A percentile compares a stretch with the other conserved stretches of the same genome.
These are phyloP conservation scores for Hymenochaete sp. DNA, from an alignment of 1,284 basidiomycete genomes.

Conservation along the genomic window DNA sequence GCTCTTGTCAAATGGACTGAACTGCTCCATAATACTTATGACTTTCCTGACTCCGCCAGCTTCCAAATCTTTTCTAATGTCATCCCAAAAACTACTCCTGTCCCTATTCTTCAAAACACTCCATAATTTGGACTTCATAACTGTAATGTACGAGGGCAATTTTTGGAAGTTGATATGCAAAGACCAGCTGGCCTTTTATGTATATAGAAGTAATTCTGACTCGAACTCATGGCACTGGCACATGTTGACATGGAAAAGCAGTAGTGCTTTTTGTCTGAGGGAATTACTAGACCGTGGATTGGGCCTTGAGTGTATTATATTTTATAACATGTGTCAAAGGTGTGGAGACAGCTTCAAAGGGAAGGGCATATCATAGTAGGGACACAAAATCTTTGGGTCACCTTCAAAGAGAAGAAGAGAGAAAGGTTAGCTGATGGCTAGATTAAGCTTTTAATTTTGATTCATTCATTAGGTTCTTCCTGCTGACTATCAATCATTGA, in stretches of 20 bases:
- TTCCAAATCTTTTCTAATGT: constrained; percentile 51
- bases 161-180: constrained; percentile 54
- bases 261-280: constrained; percentile 55
- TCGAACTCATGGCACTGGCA: constrained; percentile 76
- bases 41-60: constrained; percentile 55
- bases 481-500: not conserved
- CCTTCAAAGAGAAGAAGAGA: constrained; percentile 17
- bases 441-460: too few relatives aligned
- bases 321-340: constrained; percentile 44
- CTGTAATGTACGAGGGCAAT: constrained; percentile 43
- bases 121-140: constrained; percentile 38
- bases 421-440: too few relatives aligned
- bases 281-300: constrained; percentile 64
- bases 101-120: constrained; percentile 42
- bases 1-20: constrained; percentile 63
- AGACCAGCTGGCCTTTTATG: constrained; percentile 64
- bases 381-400: constrained; percentile 62
- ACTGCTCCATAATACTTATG: constrained; percentile 60
- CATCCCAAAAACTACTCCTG: constrained; percentile 58
- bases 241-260: constrained; percentile 51
- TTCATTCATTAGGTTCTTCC: too few relatives aligned
- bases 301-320: constrained; percentile 39
- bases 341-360: constrained; percentile 53
- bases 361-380: constrained; percentile 66
- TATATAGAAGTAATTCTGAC: constrained; percentile 57